Evolutionary conservation across 192 early-diverging fungal species (phyloP).

Genomic region (Mortierella antarctica): DNA sequence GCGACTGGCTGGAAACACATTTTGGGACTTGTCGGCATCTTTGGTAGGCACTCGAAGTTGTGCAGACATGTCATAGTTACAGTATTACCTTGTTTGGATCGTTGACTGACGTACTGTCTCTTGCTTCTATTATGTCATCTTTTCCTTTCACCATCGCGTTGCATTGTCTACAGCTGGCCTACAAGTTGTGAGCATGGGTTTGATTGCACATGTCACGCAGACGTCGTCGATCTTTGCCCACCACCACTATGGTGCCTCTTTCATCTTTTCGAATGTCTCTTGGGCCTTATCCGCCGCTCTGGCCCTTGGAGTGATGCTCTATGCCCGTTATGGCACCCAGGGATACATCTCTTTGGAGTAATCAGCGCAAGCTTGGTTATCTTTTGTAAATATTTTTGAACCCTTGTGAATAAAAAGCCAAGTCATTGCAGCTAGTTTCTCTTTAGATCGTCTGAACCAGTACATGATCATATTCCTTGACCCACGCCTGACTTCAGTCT

Average conservation of each 20-base stretch:
- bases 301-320: conserved; percentile 30
- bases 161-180: conserved; percentile 21
- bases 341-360: conserved; percentile 49
- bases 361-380: neutral
- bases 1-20: conserved; percentile 47
- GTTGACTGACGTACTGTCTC: neutral
- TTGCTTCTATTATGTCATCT: neutral
- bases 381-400: too few relatives aligned
- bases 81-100: neutral
- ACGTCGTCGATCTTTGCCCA: conserved; percentile 41
- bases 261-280: conserved; percentile 38
- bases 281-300: conserved; percentile 25
- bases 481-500: too few relatives aligned
- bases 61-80: neutral
- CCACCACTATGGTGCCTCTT: conserved; percentile 39
- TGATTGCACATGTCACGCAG: conserved; percentile 38
- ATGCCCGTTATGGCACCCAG: conserved; percentile 31
- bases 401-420: too few relatives aligned
- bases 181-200: conserved; percentile 33
- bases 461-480: too few relatives aligned
- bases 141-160: neutral
- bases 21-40: conserved; percentile 38
- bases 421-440: too few relatives aligned
- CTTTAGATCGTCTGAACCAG: too few relatives aligned
- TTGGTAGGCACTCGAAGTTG: conserved; percentile 22